phyloP scores from a whole-genome alignment of 345 rosid species.

The Eucalyptus rudis region DNA sequence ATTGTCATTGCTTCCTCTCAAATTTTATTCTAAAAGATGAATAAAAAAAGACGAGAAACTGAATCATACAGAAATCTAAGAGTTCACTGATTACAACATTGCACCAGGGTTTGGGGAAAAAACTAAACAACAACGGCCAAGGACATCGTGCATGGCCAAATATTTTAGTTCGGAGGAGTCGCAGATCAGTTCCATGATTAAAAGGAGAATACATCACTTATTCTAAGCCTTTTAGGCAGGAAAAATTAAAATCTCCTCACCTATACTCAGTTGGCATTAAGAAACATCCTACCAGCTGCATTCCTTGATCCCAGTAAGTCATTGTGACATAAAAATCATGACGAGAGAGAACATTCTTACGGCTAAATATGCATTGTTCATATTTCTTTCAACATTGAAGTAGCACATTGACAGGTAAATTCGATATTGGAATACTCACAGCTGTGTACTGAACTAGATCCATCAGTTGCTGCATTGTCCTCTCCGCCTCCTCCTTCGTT shows the following conservation, averaged over 20 bases:
- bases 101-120: background rate
- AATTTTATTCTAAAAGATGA: background rate
- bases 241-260: background rate
- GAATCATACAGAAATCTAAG: background rate
- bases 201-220: background rate
- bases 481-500: slow-evolving; percentile 70
- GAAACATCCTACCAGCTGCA: background rate
- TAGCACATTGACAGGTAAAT: background rate
- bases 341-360: background rate
- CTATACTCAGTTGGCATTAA: background rate
- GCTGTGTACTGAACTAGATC: slow-evolving; percentile 78
- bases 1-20: background rate
- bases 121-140: background rate
- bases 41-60: background rate
- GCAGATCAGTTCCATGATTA: background rate
- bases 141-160: background rate
- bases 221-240: background rate
- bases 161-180: background rate
- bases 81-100: background rate
- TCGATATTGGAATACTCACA: slow-evolving; percentile 28
- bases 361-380: background rate
- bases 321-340: background rate
- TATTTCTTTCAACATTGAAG: background rate
- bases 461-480: slow-evolving; percentile 66
- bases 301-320: background rate